Percentiles rank a stretch among this genome's conserved stretches.
phyloP scores from a whole-genome alignment of 2,329 filamentous ascomycete genomes.

The Leptographium flavum region DNA sequence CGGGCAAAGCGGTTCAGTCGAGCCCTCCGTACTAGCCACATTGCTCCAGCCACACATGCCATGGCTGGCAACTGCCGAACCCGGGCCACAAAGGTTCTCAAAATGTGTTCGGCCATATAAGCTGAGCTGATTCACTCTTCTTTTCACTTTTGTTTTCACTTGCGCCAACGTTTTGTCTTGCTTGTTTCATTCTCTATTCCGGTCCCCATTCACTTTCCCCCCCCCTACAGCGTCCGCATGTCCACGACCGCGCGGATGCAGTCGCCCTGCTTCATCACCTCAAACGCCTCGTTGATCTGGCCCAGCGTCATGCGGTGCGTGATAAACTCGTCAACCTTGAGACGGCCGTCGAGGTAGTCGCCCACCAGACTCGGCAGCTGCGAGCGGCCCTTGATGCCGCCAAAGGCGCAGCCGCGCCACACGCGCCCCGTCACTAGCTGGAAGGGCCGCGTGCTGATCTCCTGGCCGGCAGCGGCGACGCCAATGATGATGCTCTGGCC shows the following conservation, averaged over 20 bases:
- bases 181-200: background rate
- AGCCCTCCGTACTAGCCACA: too few relatives aligned
- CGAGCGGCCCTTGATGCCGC: slow-evolving; percentile 91
- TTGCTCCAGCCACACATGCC: too few relatives aligned
- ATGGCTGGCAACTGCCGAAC: too few relatives aligned
- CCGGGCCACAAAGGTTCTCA: too few relatives aligned
- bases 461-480: slow-evolving; percentile 89
- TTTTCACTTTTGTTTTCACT: background rate
- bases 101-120: background rate
- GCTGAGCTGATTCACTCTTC: background rate
- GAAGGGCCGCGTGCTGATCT: slow-evolving; percentile 86
- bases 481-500: slow-evolving; percentile 96
- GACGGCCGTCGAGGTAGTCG: slow-evolving; percentile 76
- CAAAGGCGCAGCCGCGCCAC: slow-evolving; percentile 96
- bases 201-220: background rate
- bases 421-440: slow-evolving; percentile 95
- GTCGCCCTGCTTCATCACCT: slow-evolving; percentile 89
- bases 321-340: slow-evolving; percentile 99
- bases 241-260: slow-evolving; percentile 91
- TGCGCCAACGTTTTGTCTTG: background rate
- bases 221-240: slow-evolving; percentile 27
- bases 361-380: slow-evolving; percentile 77
- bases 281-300: slow-evolving; percentile 76
- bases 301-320: slow-evolving; percentile 77
- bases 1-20: too few relatives aligned